Percentiles rank a stretch among this genome's conserved stretches.
phyloP scores from a whole-genome alignment of 83 land plant genomes.

The Picea abies region DNA sequence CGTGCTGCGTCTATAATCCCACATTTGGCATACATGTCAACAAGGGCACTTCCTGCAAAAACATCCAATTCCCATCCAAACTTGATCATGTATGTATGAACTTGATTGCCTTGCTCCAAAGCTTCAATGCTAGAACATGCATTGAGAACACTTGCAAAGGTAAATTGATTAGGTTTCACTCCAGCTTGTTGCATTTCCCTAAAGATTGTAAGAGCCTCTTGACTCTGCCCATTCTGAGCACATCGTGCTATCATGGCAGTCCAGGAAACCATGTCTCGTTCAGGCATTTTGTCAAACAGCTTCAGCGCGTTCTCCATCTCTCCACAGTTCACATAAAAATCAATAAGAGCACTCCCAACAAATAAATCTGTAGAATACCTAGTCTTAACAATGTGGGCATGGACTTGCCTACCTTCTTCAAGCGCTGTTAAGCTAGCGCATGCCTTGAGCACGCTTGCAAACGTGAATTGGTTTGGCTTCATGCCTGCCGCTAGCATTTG shows the following conservation, averaged over 20 bases:
- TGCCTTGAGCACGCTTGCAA: slow-evolving; percentile 62
- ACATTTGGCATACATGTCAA: slow-evolving; percentile 38
- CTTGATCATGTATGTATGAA: background rate
- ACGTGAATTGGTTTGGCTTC: slow-evolving; percentile 66
- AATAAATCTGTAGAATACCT: slow-evolving; percentile 38
- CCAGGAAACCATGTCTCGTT: slow-evolving; percentile 53
- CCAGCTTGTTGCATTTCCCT: slow-evolving; percentile 40
- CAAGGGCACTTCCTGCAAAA: slow-evolving; percentile 23
- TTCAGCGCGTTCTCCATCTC: slow-evolving; percentile 34
- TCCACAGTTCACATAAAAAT: slow-evolving; percentile 68
- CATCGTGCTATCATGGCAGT: slow-evolving; percentile 58
- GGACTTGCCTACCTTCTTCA: slow-evolving; percentile 53
- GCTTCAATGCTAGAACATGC: background rate
- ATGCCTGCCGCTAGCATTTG: slow-evolving; percentile 47
- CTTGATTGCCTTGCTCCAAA: slow-evolving; percentile 10
- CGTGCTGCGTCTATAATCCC: slow-evolving; percentile 26
- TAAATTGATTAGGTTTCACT: slow-evolving; percentile 54
- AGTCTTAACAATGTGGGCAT: slow-evolving; percentile 40
- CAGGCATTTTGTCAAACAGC: slow-evolving; percentile 53
- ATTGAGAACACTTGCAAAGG: slow-evolving; percentile 51
- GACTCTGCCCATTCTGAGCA: slow-evolving; percentile 56
- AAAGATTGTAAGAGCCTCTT: slow-evolving; percentile 53
- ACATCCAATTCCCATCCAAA: background rate
- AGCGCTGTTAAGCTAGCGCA: slow-evolving; percentile 64
- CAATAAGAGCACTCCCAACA: slow-evolving; percentile 53